These are phyloP conservation scores for Tulasnella sp. DNA, from an alignment of 768 basidiomycete genomes.

Conservation along the genomic window DNA sequence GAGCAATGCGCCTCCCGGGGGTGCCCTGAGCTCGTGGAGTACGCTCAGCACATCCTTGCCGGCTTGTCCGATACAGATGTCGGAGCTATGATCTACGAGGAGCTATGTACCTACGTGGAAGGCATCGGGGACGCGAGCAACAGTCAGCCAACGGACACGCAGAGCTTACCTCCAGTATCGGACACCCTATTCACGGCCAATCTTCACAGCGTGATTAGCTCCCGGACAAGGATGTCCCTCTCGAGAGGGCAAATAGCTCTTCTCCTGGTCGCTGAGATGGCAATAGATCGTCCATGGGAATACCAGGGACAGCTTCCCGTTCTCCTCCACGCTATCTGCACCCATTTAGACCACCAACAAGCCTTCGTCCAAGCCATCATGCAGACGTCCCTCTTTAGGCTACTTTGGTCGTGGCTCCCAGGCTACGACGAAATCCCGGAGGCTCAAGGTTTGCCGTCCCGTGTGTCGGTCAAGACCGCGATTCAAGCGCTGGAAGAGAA, in stretches of 20 bases:
- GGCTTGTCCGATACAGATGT: constrained; percentile 71
- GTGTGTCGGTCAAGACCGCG: constrained; percentile 43
- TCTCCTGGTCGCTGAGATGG: constrained; percentile 71
- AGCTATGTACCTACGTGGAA: constrained; percentile 77
- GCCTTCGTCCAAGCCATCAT: constrained; percentile 62
- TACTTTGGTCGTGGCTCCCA: constrained; percentile 73
- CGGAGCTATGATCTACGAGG: constrained; percentile 67
- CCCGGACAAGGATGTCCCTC: constrained; percentile 59
- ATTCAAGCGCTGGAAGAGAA: constrained; percentile 53
- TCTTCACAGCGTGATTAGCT: constrained; percentile 59
- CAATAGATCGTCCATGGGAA: constrained; percentile 70
- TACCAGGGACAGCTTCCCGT: constrained; percentile 58
- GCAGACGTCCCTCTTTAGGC: constrained; percentile 73
- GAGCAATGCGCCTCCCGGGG: constrained; percentile 83
- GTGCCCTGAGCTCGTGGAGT: constrained; percentile 65
- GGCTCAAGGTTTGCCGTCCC: constrained; percentile 39
- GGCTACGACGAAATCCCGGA: constrained; percentile 68
- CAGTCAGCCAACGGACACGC: constrained; percentile 37
- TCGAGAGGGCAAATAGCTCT: constrained; percentile 85
- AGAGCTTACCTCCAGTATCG: constrained; percentile 36
- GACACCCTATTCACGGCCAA: constrained; percentile 40
- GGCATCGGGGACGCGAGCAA: constrained; percentile 72
- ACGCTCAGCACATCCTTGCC: constrained; percentile 73
- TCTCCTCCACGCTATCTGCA: constrained; percentile 71
- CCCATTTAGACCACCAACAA: constrained; percentile 72